Percentiles rank a stretch among this genome's conserved stretches.
Conservation (phyloP, 2,329 filamentous ascomycete genomes). For the Parafenestella ontariensis region DNA sequence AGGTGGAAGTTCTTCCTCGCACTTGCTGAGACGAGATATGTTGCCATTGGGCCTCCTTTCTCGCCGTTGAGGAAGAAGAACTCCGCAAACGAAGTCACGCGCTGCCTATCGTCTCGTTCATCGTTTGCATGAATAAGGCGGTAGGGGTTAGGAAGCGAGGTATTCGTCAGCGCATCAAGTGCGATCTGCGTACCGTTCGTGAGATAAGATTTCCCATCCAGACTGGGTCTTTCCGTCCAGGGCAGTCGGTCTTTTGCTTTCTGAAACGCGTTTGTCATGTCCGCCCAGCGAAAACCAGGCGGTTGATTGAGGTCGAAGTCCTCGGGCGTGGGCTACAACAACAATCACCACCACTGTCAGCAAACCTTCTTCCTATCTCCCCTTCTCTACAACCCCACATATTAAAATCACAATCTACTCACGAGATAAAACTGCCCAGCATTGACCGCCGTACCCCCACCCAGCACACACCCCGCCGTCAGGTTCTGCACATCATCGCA, state of each 20-base stretch:
- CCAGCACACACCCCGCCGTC: conserved; percentile 71
- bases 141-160: conserved; percentile 60
- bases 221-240: conserved; percentile 67
- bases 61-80: conserved; percentile 70
- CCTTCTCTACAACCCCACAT: neutral
- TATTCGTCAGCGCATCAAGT: conserved; percentile 58
- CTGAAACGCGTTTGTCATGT: conserved; percentile 64
- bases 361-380: neutral
- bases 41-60: conserved; percentile 70
- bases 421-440: conserved; percentile 65
- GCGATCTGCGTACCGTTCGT: conserved; percentile 68
- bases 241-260: conserved; percentile 70
- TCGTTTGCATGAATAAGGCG: conserved; percentile 64
- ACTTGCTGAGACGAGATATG: conserved; percentile 68
- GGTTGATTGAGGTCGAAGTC: conserved; percentile 68
- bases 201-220: conserved; percentile 67
- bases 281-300: conserved; percentile 67
- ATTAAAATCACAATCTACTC: neutral
- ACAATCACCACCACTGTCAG: conserved; percentile 32
- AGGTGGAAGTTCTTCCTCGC: conserved; percentile 67
- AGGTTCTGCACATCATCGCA: conserved; percentile 70
- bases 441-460: conserved; percentile 70
- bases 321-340: conserved; percentile 60
- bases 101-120: conserved; percentile 64
- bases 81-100: conserved; percentile 62